These are phyloP conservation scores for Lasiodiplodia sp. DNA, from an alignment of 2,329 filamentous ascomycete genomes.

Conservation along the genomic window DNA sequence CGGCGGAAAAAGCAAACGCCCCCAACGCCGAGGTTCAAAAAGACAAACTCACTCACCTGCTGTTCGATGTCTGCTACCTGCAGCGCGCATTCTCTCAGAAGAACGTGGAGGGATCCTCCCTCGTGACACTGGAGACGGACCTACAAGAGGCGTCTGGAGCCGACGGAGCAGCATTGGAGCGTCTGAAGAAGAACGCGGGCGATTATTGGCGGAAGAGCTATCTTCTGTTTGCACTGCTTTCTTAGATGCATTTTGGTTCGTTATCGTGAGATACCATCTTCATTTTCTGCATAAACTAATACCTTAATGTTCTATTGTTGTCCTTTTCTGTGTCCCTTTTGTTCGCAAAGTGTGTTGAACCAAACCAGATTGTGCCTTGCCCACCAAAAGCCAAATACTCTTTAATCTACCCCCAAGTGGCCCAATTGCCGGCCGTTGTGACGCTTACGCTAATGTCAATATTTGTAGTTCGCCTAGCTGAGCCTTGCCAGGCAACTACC, in stretches of 20 bases:
- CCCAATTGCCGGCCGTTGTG: neutral
- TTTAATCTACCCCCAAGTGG: neutral
- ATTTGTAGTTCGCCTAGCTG: neutral
- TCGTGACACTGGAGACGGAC: conserved; percentile 39
- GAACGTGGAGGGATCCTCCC: conserved; percentile 2
- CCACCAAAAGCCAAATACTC: neutral
- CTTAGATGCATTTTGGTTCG: neutral
- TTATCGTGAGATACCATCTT: neutral
- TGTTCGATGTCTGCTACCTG: conserved; percentile 56
- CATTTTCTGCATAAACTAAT: neutral
- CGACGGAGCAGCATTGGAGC: conserved; percentile 58
- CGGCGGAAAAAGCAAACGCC: conserved; percentile 14
- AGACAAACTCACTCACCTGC: conserved; percentile 46
- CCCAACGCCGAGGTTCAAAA: conserved; percentile 33
- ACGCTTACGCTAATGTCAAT: neutral
- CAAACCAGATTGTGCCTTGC: neutral
- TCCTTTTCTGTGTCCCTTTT: neutral
- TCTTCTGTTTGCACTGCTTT: conserved; percentile 79
- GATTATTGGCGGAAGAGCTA: conserved; percentile 87
- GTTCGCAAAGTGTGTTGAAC: neutral
- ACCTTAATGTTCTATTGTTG: neutral
- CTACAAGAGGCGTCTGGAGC: conserved; percentile 60
- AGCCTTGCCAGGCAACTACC: neutral
- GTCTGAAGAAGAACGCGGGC: conserved; percentile 67
- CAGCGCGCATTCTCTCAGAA: conserved; percentile 39